Percentiles rank a stretch among this genome's conserved stretches.
Evolutionary conservation across 106 monocot species (phyloP).

Genomic region (Gastrodia elata): DNA sequence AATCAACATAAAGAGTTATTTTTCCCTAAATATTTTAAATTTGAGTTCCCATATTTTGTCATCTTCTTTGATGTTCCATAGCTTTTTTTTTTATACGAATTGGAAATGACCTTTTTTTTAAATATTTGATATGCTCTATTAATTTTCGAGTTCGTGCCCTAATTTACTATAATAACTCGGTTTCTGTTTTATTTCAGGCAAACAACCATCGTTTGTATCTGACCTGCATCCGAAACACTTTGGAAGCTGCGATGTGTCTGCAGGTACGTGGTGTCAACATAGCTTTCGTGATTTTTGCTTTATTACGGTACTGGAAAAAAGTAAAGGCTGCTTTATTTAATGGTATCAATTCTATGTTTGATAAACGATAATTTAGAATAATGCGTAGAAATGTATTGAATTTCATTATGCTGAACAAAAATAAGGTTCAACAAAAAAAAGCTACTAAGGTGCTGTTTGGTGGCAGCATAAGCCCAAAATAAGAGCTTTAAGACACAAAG

Average conservation of each 20-base stretch:
- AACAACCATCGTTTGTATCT: constrained; percentile 71
- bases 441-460: too few relatives aligned
- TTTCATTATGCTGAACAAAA: background rate
- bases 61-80: background rate
- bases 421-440: background rate
- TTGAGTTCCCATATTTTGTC: background rate
- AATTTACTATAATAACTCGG: background rate
- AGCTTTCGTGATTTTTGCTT: background rate
- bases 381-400: background rate
- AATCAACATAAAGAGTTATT: background rate
- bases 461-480: too few relatives aligned
- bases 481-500: too few relatives aligned
- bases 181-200: constrained; percentile 28
- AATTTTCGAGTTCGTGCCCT: background rate
- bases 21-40: background rate
- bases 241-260: constrained; percentile 92
- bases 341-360: background rate
- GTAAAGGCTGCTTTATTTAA: background rate
- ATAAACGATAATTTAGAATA: background rate
- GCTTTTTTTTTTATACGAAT: background rate
- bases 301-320: background rate
- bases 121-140: background rate
- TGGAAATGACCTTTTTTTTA: too few relatives aligned
- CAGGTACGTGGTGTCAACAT: constrained; percentile 44
- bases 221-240: constrained; percentile 88